These are phyloP conservation scores for Aspergillus oerlinghausenensis DNA, from an alignment of 2,329 filamentous ascomycete species.

Conservation along the genomic window DNA sequence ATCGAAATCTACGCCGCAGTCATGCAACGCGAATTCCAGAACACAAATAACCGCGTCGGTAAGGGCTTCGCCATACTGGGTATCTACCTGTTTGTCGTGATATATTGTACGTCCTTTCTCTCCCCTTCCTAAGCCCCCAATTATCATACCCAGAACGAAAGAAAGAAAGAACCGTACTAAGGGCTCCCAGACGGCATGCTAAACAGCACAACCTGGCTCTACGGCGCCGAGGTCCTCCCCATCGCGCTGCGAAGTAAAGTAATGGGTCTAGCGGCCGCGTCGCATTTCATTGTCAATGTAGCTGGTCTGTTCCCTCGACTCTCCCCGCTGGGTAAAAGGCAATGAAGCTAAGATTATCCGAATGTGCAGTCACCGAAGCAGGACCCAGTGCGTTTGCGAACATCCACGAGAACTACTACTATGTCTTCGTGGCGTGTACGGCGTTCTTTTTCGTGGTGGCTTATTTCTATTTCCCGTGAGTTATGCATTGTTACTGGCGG, in stretches of 20 bases:
- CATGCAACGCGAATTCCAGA: slow-evolving; percentile 55
- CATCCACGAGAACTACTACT: slow-evolving; percentile 58
- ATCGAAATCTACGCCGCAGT: slow-evolving; percentile 57
- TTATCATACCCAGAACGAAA: too few species aligned
- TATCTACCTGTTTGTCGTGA: slow-evolving; percentile 56
- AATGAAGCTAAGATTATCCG: background rate
- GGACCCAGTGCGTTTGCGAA: slow-evolving; percentile 54
- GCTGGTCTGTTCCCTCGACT: slow-evolving; percentile 28
- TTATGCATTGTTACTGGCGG: background rate
- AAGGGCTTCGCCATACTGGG: slow-evolving; percentile 58
- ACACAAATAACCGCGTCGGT: slow-evolving; percentile 51
- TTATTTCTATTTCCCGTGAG: slow-evolving; percentile 53
- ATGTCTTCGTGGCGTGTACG: slow-evolving; percentile 54
- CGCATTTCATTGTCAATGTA: slow-evolving; percentile 54
- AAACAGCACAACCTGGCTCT: slow-evolving; percentile 53
- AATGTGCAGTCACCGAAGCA: slow-evolving; percentile 44
- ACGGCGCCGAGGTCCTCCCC: slow-evolving; percentile 53
- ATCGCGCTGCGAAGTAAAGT: slow-evolving; percentile 51
- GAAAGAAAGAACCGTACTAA: slow-evolving; percentile 4
- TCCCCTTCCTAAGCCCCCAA: background rate
- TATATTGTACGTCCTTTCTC: slow-evolving; percentile 43
- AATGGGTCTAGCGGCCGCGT: slow-evolving; percentile 52
- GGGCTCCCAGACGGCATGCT: slow-evolving; percentile 45
- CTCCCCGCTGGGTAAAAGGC: background rate
- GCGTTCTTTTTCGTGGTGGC: slow-evolving; percentile 49